Base-by-base conservation (phyloP, 345 rosid genomes). In the Gossypium anomalum region DNA sequence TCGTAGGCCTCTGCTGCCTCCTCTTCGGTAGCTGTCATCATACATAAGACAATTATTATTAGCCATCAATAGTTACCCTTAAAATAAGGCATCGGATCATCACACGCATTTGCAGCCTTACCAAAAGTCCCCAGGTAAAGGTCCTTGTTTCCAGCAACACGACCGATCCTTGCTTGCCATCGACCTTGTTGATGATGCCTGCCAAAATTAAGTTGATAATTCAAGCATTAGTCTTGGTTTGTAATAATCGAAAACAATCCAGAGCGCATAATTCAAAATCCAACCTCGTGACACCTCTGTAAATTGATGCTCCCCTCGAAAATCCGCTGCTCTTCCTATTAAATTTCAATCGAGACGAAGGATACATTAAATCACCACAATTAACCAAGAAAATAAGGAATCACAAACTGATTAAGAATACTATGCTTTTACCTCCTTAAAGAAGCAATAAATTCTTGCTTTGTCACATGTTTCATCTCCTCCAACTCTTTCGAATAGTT, bases 131-230 rank as follows among this genome's bases (percentile, higher is more conserved):
- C 99, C 0, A 95, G 94, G 72, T 95, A 95, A 8, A 95, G 87
- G 81, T 95, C 98, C 76, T 95, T 95, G 88, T 95, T 95, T 19
- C 98, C 98, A 0, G 98, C 98, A 5, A 94, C 98, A 23, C 98
- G 98, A 45, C 98, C 98, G 1, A 94, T 94, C 80, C 98, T 91
- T 53, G 98, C 98, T 80, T 94, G 98, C 98, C 98, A 94, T 57
- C 98, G 93, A n/a, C 99, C 99, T 82, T 95, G 99, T 81, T 95
- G 98, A 78, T 95, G 99, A 81, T 95, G 99, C 87, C 98, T 90
- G 82, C 82, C 82, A 53, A 60, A 34, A 34, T 34, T 34, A 34
- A 34, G 41, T 34, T 34, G 41, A 34, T 34, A 34, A 34, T 34
- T 34, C 41, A 34, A 34, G 41, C 41, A 34, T 34, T 34, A 34